A percentile compares a stretch with the other conserved stretches of the same genome.
These are phyloP conservation scores for Xylaria sp. DNA, from an alignment of 2,329 filamentous ascomycete genomes.

Conservation along the genomic window DNA sequence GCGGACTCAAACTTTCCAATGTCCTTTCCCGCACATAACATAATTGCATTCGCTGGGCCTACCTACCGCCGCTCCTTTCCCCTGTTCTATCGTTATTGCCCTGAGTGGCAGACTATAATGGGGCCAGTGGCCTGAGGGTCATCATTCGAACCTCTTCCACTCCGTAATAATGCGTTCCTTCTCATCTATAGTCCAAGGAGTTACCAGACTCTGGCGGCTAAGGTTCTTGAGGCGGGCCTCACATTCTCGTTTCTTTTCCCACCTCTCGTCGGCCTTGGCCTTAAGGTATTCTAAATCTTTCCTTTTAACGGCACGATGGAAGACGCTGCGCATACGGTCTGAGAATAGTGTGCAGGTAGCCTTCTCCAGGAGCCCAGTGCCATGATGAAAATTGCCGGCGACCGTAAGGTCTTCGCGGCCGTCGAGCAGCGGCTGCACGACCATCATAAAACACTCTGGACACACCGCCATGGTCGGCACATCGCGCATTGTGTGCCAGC, in stretches of 20 bases:
- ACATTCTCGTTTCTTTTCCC: conserved; percentile 69
- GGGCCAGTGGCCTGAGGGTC: not conserved
- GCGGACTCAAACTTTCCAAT: conserved; percentile 14
- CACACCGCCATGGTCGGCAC: conserved; percentile 86
- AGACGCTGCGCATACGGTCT: conserved; percentile 79
- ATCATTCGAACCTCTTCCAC: conserved; percentile 68
- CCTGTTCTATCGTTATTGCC: not conserved
- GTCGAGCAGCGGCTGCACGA: conserved; percentile 75
- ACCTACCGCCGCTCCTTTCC: not conserved
- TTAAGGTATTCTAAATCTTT: conserved; percentile 75
- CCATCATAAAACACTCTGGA: conserved; percentile 84
- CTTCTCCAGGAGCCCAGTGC: conserved; percentile 62
- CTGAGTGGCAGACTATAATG: not conserved
- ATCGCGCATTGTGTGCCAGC: conserved; percentile 82
- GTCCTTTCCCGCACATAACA: conserved; percentile 4
- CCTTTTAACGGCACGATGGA: conserved; percentile 71
- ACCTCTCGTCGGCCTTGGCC: conserved; percentile 66
- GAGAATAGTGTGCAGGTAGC: conserved; percentile 84
- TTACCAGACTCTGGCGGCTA: conserved; percentile 47
- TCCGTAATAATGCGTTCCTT: conserved; percentile 64
- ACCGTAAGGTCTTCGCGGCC: conserved; percentile 59
- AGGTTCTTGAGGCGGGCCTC: conserved; percentile 24
- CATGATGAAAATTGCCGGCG: conserved; percentile 72
- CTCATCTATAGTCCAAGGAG: conserved; percentile 56
- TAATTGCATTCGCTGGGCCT: not conserved